These are phyloP conservation scores for Penicillium parvum DNA, from an alignment of 495 filamentous ascomycete genomes.

Conservation along the genomic window DNA sequence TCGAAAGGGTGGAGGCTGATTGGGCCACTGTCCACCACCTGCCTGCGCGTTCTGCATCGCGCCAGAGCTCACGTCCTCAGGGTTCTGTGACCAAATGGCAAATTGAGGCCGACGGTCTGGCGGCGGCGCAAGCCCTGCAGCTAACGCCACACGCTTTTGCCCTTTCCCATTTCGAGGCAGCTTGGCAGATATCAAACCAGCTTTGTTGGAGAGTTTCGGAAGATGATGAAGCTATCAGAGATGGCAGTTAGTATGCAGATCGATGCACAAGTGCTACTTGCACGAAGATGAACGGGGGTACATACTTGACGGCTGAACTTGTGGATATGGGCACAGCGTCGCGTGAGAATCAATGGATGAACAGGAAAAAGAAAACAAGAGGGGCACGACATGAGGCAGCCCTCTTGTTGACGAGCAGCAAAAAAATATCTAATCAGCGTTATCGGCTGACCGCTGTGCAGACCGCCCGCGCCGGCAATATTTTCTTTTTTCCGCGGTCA, in stretches of 20 bases:
- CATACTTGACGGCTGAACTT: no score
- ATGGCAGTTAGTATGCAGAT: no score
- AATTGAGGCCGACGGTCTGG: not conserved
- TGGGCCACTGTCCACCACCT: no score
- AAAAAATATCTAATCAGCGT: conserved; percentile 25
- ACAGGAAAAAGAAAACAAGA: not conserved
- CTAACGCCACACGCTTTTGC: conserved; percentile 11
- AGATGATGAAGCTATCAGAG: no score
- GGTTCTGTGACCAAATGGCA: not conserved
- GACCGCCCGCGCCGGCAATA: conserved; percentile 24
- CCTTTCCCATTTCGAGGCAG: conserved; percentile 16
- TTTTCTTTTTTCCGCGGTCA: conserved; percentile 15
- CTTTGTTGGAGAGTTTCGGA: not conserved
- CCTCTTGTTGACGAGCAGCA: conserved; percentile 6
- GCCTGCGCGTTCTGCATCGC: no score
- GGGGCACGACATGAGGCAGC: not conserved
- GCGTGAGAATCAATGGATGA: no score
- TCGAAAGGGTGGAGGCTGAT: no score
- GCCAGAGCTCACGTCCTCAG: no score
- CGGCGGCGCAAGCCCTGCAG: conserved; percentile 1
- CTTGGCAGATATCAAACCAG: conserved; percentile 3
- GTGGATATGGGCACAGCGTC: no score
- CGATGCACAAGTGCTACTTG: no score
- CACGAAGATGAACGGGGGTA: no score
- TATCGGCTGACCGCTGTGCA: no score